Conservation (phyloP, 2,329 filamentous ascomycete species). For the Alternaria brassicicola region DNA sequence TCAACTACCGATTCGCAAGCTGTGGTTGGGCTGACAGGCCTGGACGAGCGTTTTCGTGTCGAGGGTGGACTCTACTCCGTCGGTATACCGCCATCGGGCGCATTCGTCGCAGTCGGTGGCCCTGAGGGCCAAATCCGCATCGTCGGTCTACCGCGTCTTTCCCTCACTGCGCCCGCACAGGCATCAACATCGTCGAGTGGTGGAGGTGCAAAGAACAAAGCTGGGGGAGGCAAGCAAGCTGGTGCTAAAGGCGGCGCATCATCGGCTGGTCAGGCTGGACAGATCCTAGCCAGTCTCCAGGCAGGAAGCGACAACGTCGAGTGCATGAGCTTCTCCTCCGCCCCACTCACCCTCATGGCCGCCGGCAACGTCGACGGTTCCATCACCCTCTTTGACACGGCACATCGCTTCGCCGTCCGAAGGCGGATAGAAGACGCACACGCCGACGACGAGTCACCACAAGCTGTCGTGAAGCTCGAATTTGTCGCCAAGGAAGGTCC, state of each 20-base stretch:
- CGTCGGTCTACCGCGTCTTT: constrained; percentile 76
- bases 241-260: constrained; percentile 46
- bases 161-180: constrained; percentile 38
- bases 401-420: constrained; percentile 84
- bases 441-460: constrained; percentile 72
- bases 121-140: constrained; percentile 86
- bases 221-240: constrained; percentile 53
- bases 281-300: constrained; percentile 82
- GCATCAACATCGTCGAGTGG: constrained; percentile 50
- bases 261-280: constrained; percentile 62
- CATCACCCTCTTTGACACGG: constrained; percentile 86
- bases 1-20: constrained; percentile 64
- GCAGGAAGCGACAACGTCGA: constrained; percentile 82
- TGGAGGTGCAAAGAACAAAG: constrained; percentile 57
- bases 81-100: constrained; percentile 78
- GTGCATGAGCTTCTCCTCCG: constrained; percentile 69
- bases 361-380: constrained; percentile 68
- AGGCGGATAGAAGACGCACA: constrained; percentile 82
- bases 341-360: constrained; percentile 65
- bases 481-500: constrained; percentile 66
- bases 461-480: constrained; percentile 89
- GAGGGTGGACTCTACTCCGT: constrained; percentile 91
- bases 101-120: constrained; percentile 84
- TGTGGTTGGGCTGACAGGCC: constrained; percentile 75
- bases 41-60: constrained; percentile 89